Conservation (phyloP, 192 early-diverging fungal species). For the Mortierella alpina region DNA sequence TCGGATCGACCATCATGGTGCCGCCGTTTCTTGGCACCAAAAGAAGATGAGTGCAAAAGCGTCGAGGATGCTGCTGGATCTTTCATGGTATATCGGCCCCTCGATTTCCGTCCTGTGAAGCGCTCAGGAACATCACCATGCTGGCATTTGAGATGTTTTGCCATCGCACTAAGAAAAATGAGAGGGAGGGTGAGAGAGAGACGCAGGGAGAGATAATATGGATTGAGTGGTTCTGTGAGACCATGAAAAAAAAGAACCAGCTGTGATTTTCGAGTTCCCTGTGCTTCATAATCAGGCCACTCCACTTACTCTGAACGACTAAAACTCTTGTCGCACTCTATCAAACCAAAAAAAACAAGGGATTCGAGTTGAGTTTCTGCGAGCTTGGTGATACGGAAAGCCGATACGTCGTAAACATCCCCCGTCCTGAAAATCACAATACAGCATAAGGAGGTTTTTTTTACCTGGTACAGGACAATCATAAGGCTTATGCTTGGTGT, state of each 20-base stretch:
- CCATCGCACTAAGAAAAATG: conserved; percentile 34
- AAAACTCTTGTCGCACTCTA: conserved; percentile 54
- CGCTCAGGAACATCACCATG: conserved; percentile 51
- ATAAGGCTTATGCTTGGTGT: conserved; percentile 71
- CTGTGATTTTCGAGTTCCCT: no score
- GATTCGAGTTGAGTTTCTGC: background rate
- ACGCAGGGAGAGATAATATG: background rate
- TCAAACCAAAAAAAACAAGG: background rate
- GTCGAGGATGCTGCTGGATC: conserved; percentile 50
- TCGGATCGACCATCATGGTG: conserved; percentile 26
- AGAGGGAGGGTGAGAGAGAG: no score
- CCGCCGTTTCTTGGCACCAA: conserved; percentile 34
- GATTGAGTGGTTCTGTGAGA: background rate
- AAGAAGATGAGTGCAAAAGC: conserved; percentile 19
- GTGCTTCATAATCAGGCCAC: no score
- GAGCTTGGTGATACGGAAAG: no score
- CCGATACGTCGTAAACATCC: background rate
- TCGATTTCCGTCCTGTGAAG: conserved; percentile 50
- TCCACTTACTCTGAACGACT: conserved; percentile 48
- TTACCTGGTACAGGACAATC: conserved; percentile 59
- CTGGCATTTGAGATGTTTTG: conserved; percentile 49
- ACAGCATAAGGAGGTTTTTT: no score
- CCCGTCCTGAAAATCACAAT: background rate
- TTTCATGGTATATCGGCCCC: conserved; percentile 52
- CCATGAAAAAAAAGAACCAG: background rate